phyloP scores from a whole-genome alignment of 768 basidiomycete species.

The Leccinum rimulosum region DNA sequence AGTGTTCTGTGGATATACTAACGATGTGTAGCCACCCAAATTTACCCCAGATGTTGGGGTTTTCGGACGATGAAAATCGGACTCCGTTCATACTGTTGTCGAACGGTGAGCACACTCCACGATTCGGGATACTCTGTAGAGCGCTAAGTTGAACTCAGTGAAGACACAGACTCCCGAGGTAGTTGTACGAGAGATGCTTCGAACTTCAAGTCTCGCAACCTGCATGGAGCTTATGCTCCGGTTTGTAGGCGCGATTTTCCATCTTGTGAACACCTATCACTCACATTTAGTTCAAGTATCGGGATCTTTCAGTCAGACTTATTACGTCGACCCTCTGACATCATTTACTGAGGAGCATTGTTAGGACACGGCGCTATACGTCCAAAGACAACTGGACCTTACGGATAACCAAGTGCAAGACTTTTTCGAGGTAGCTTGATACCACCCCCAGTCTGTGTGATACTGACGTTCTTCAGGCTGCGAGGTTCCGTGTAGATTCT shows the following conservation, averaged over 20 bases:
- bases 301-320: slow-evolving; percentile 37
- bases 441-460: not conserved
- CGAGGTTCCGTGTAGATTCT: slow-evolving; percentile 41
- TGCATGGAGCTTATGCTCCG: slow-evolving; percentile 36
- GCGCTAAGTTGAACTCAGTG: slow-evolving; percentile 28
- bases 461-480: slow-evolving; percentile 27
- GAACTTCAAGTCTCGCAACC: slow-evolving; percentile 35
- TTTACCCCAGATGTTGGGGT: slow-evolving; percentile 52
- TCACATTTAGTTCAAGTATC: slow-evolving; percentile 33
- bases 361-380: slow-evolving; percentile 44
- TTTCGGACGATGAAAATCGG: slow-evolving; percentile 42
- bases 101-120: slow-evolving; percentile 33
- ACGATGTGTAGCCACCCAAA: slow-evolving; percentile 43
- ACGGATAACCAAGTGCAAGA: slow-evolving; percentile 42
- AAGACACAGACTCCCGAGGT: slow-evolving; percentile 43
- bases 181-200: slow-evolving; percentile 36
- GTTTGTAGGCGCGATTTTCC: slow-evolving; percentile 25
- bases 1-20: not conserved
- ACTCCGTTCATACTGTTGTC: slow-evolving; percentile 54
- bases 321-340: not conserved
- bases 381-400: slow-evolving; percentile 41
- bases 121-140: not conserved
- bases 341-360: not conserved
- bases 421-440: slow-evolving; percentile 40
- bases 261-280: not conserved